Percentiles rank a stretch among this genome's conserved stretches.
Conservation (phyloP, 78 protist genomes). For the Reticulomyxa filosa region DNA sequence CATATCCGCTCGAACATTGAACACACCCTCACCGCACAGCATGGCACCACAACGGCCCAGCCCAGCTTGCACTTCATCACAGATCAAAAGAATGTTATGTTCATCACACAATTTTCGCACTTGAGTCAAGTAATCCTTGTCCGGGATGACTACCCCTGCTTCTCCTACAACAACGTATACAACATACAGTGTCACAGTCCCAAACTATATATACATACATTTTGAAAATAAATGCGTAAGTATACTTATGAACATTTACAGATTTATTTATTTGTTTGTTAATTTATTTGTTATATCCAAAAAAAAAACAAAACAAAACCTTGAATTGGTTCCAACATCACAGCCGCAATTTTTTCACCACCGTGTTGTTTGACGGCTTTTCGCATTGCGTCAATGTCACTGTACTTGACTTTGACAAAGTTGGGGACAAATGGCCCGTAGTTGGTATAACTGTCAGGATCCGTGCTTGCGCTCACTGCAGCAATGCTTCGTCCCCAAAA, state of each 20-base stretch:
- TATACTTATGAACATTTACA: too few species aligned
- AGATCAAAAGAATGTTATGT: slow-evolving; percentile 69
- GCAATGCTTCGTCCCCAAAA: slow-evolving; percentile 90
- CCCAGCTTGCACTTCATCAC: slow-evolving; percentile 87
- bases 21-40: slow-evolving; percentile 32
- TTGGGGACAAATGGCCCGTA: slow-evolving; percentile 58
- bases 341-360: slow-evolving; percentile 25
- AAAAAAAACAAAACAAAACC: too few species aligned
- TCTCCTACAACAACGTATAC: too few species aligned
- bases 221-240: too few species aligned
- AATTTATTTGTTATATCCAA: too few species aligned
- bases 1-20: neutral
- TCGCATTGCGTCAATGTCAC: slow-evolving; percentile 45
- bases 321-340: slow-evolving; percentile 91
- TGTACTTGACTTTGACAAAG: neutral
- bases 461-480: slow-evolving; percentile 54
- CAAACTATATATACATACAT: too few species aligned
- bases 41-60: neutral
- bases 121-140: slow-evolving; percentile 42
- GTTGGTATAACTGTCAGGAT: slow-evolving; percentile 38
- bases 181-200: neutral
- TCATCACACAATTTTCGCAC: slow-evolving; percentile 52
- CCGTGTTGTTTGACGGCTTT: slow-evolving; percentile 28
- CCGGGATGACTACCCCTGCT: slow-evolving; percentile 79
- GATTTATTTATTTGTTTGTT: too few species aligned